Conservation (phyloP, 257 asterid genomes). For the Verbena officinalis region DNA sequence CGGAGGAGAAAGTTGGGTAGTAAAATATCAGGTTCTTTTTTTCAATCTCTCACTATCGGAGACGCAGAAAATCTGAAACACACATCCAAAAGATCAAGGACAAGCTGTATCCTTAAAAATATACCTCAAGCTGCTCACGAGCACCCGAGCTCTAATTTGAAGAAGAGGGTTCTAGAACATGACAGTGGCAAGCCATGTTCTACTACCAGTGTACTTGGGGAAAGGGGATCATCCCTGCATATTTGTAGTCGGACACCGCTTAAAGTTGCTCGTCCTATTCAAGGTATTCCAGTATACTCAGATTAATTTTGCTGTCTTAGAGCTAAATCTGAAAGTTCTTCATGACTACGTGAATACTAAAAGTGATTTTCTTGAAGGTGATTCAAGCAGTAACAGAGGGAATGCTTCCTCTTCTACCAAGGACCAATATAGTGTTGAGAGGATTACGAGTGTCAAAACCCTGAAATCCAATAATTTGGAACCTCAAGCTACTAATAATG, state of each 20-base stretch:
- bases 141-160: constrained; percentile 25
- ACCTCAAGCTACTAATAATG: constrained; percentile 31
- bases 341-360: not conserved
- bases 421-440: constrained; percentile 39
- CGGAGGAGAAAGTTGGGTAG: constrained; percentile 55
- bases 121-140: constrained; percentile 32
- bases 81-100: constrained; percentile 54
- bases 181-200: constrained; percentile 25
- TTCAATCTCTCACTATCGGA: constrained; percentile 41
- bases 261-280: constrained; percentile 41
- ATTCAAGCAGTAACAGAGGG: constrained; percentile 35
- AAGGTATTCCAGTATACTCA: constrained; percentile 48
- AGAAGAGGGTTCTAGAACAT: constrained; percentile 35
- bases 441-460: constrained; percentile 35
- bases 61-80: constrained; percentile 39
- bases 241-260: constrained; percentile 34
- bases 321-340: not conserved
- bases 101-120: constrained; percentile 34
- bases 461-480: constrained; percentile 36
- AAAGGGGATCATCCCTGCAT: constrained; percentile 37
- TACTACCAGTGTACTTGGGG: constrained; percentile 35
- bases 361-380: constrained; percentile 41
- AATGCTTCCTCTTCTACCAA: constrained; percentile 31
- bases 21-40: constrained; percentile 47
- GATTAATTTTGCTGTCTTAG: constrained; percentile 17